phyloP scores from a whole-genome alignment of 1,284 basidiomycete genomes.

The Ceratobasidium sp. region DNA sequence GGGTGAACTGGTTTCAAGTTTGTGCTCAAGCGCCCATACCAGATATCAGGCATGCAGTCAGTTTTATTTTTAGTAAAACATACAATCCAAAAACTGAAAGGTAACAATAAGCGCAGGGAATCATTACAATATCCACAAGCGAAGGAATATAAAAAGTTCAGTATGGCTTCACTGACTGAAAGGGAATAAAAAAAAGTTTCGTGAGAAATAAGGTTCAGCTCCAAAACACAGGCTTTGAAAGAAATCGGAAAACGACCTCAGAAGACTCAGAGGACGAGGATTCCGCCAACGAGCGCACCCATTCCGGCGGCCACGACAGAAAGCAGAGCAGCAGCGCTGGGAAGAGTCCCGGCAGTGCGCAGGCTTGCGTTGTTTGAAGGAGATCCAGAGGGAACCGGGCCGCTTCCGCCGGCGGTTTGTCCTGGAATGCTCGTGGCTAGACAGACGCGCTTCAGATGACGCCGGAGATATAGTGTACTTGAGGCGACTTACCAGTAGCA shows the following conservation, averaged over 20 bases:
- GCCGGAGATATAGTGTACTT: background rate
- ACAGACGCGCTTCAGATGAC: background rate
- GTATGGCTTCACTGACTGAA: background rate
- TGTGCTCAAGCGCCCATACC: too few relatives aligned
- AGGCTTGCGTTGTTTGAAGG: conserved; percentile 12
- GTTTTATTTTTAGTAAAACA: too few relatives aligned
- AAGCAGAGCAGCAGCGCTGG: conserved; percentile 11
- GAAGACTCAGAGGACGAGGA: conserved; percentile 31
- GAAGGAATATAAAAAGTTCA: background rate
- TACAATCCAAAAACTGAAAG: too few relatives aligned
- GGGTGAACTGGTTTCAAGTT: too few relatives aligned
- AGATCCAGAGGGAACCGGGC: conserved; percentile 3
- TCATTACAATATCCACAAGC: too few relatives aligned
- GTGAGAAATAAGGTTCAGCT: background rate
- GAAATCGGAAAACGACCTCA: background rate
- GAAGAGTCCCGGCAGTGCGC: conserved; percentile 22
- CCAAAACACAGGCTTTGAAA: background rate
- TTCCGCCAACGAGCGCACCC: conserved; percentile 32
- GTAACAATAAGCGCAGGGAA: too few relatives aligned
- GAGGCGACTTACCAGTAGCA: conserved; percentile 44
- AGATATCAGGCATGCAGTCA: too few relatives aligned
- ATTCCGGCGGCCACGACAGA: conserved; percentile 26
- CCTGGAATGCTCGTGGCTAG: conserved; percentile 21
- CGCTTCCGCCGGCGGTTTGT: background rate
- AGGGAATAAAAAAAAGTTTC: background rate